A percentile compares a stretch with the other conserved stretches of the same genome.
Conservation (phyloP, 2,329 filamentous ascomycete genomes). For the Colletotrichum siamense region DNA sequence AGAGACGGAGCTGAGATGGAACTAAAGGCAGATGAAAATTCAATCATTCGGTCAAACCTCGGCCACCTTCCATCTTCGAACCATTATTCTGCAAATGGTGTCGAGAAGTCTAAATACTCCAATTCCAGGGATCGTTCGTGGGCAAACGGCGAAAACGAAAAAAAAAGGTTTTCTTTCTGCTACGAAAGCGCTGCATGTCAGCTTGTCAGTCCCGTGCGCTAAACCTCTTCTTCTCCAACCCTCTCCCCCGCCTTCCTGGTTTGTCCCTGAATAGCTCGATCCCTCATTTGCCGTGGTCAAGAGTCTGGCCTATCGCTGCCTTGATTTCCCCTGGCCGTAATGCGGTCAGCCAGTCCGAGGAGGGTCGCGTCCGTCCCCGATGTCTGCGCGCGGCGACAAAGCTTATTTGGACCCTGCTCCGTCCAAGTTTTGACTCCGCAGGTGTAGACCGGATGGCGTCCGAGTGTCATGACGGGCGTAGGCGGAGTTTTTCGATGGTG, state of each 20-base stretch:
- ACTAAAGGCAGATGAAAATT: background rate
- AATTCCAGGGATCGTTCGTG: background rate
- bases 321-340: background rate
- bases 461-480: background rate
- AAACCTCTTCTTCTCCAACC: background rate
- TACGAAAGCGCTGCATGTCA: background rate
- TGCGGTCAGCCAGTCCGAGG: background rate
- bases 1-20: background rate
- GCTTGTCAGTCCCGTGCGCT: background rate
- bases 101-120: background rate
- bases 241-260: background rate
- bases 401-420: background rate
- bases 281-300: background rate
- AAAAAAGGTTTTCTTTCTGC: background rate
- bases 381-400: background rate
- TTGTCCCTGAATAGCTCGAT: background rate
- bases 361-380: background rate
- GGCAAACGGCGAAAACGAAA: background rate
- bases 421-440: background rate
- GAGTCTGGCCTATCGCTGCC: background rate
- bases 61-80: background rate
- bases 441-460: background rate
- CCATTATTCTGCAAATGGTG: background rate
- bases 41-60: background rate
- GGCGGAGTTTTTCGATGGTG: background rate